Evolutionary conservation across 257 asterid genomes (phyloP).

Genomic region (Ocimum tenuiflorum): DNA sequence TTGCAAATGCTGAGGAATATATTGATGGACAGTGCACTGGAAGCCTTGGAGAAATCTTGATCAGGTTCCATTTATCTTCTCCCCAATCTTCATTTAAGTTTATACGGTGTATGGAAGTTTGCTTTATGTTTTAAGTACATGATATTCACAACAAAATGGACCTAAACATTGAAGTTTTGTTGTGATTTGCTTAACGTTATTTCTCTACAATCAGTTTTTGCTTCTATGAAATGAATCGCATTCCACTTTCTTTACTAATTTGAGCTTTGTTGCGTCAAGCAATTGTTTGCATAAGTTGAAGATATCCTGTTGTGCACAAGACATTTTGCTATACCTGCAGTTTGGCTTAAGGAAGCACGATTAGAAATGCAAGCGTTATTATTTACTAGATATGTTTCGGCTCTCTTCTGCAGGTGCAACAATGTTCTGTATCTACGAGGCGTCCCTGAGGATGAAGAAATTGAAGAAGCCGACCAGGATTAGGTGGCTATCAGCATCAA

Average conservation of each 20-base stretch:
- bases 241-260: background rate
- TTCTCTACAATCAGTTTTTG: background rate
- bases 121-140: background rate
- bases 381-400: background rate
- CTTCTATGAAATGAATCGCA: background rate
- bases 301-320: background rate
- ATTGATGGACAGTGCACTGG: slow-evolving; percentile 84
- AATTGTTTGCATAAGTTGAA: background rate
- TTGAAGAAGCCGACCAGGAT: slow-evolving; percentile 62
- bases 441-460: slow-evolving; percentile 79
- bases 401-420: slow-evolving; percentile 52
- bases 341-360: background rate
- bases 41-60: slow-evolving; percentile 85
- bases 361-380: background rate
- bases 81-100: background rate
- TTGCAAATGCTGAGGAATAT: slow-evolving; percentile 90
- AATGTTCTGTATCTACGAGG: slow-evolving; percentile 93
- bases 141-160: background rate
- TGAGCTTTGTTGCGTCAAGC: background rate
- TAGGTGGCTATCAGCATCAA: slow-evolving; percentile 20
- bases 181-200: background rate
- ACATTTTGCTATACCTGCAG: background rate
- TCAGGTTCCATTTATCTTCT: slow-evolving; percentile 32
- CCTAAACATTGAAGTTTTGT: background rate
- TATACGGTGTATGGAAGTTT: background rate